Conservation (phyloP, 306 rosid species). For the Astragalus membranaceus region DNA sequence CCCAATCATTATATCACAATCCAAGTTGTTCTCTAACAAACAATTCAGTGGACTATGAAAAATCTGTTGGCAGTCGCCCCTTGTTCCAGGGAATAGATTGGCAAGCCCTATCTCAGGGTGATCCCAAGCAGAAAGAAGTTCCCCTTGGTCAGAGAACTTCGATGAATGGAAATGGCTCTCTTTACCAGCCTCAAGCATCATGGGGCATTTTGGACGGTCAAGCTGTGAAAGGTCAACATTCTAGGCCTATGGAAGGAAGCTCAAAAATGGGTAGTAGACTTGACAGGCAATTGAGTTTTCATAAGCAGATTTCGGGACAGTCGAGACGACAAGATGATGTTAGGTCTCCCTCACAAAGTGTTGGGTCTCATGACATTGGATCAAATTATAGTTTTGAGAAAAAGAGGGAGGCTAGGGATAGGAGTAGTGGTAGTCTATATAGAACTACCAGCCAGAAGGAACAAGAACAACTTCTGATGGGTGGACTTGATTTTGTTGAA, state of each 20-base stretch:
- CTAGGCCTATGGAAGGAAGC: slow-evolving; percentile 70
- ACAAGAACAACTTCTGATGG: slow-evolving; percentile 47
- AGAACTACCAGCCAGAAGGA: slow-evolving; percentile 67
- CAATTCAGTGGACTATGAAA: slow-evolving; percentile 79
- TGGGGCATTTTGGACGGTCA: slow-evolving; percentile 63
- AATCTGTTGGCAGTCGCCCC: slow-evolving; percentile 92
- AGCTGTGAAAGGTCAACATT: slow-evolving; percentile 52
- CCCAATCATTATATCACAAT: slow-evolving; percentile 87
- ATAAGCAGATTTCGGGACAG: slow-evolving; percentile 71
- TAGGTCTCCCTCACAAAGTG: slow-evolving; percentile 78
- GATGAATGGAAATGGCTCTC: slow-evolving; percentile 54
- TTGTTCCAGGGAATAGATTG: slow-evolving; percentile 89
- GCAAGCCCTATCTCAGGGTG: slow-evolving; percentile 80
- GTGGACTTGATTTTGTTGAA: slow-evolving; percentile 67
- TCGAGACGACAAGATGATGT: slow-evolving; percentile 71
- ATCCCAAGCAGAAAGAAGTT: slow-evolving; percentile 66
- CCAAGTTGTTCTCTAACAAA: slow-evolving; percentile 94
- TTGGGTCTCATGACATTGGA: slow-evolving; percentile 88
- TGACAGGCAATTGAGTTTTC: slow-evolving; percentile 85
- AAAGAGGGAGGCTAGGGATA: slow-evolving; percentile 58
- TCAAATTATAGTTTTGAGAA: slow-evolving; percentile 70
- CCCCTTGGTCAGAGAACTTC: slow-evolving; percentile 51
- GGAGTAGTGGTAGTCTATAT: slow-evolving; percentile 62
- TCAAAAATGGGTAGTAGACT: slow-evolving; percentile 57
- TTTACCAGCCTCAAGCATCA: slow-evolving; percentile 58